Percentiles rank a stretch among this genome's conserved stretches.
These are phyloP conservation scores for Aspergillus piperis DNA, from an alignment of 2,329 filamentous ascomycete genomes.

Conservation along the genomic window DNA sequence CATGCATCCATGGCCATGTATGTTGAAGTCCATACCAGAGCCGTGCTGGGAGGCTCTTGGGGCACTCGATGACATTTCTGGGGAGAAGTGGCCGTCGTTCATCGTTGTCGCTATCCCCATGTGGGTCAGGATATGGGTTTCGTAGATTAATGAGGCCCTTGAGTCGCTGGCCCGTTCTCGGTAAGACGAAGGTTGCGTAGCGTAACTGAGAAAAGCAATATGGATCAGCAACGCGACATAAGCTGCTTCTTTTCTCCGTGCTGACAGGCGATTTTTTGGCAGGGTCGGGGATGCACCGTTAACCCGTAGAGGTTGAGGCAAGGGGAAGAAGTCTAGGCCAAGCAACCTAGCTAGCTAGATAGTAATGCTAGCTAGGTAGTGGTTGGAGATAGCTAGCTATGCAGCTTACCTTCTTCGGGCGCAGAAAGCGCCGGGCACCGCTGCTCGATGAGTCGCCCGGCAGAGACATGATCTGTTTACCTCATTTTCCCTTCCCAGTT, in stretches of 20 bases:
- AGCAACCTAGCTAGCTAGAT: neutral
- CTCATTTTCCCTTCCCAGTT: constrained; percentile 21
- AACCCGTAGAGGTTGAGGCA: neutral
- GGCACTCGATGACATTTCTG: constrained; percentile 23
- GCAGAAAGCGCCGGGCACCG: constrained; percentile 33
- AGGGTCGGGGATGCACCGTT: neutral
- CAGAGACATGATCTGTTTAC: constrained; percentile 29
- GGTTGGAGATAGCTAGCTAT: neutral
- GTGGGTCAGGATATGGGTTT: constrained; percentile 46
- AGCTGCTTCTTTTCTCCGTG: neutral
- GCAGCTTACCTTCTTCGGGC: constrained; percentile 35
- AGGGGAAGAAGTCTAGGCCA: neutral
- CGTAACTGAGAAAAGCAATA: constrained; percentile 58
- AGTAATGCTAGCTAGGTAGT: neutral
- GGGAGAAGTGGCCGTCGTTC: constrained; percentile 39
- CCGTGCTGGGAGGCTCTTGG: constrained; percentile 18
- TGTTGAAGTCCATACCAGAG: constrained; percentile 35
- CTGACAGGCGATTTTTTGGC: neutral
- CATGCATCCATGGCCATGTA: constrained; percentile 48
- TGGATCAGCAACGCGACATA: constrained; percentile 3
- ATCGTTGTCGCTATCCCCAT: constrained; percentile 35
- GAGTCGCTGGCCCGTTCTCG: constrained; percentile 80
- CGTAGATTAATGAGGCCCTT: constrained; percentile 78
- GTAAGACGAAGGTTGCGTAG: constrained; percentile 84
- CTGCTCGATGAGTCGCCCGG: constrained; percentile 31